Percentiles rank a stretch among this genome's conserved stretches.
Evolutionary conservation across 768 basidiomycete genomes (phyloP).

Genomic region (Calocybe cyanea): DNA sequence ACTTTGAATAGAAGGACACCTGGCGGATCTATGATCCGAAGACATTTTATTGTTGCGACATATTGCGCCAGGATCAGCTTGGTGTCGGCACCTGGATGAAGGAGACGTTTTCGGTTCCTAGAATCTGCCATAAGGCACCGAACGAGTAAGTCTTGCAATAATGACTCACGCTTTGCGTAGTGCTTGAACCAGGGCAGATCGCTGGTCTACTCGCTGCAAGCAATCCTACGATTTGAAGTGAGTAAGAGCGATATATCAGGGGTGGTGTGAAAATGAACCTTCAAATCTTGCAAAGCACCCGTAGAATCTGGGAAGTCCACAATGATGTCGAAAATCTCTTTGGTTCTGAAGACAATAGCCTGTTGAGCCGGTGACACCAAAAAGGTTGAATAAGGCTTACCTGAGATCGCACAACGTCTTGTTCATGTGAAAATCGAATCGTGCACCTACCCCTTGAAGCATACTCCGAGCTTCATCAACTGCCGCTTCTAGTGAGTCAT

Average conservation of each 20-base stretch:
- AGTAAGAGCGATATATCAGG: not conserved
- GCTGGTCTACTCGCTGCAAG: constrained; percentile 75
- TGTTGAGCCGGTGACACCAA: not conserved
- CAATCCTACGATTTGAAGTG: constrained; percentile 46
- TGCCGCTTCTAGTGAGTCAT: constrained; percentile 23
- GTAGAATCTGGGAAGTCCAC: constrained; percentile 89
- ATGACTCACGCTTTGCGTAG: constrained; percentile 72
- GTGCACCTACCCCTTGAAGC: constrained; percentile 73
- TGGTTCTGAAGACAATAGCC: constrained; percentile 40
- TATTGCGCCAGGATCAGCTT: constrained; percentile 87
- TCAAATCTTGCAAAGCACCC: constrained; percentile 82
- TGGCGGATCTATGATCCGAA: constrained; percentile 87
- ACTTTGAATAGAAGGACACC: constrained; percentile 93
- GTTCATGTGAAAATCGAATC: constrained; percentile 91
- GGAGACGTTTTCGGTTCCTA: constrained; percentile 82
- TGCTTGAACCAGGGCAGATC: constrained; percentile 68
- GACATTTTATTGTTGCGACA: constrained; percentile 86
- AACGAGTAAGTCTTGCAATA: not conserved
- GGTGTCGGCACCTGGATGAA: constrained; percentile 96
- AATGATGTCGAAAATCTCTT: constrained; percentile 94
- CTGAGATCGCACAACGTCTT: constrained; percentile 86
- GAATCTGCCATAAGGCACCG: not conserved
- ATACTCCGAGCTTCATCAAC: constrained; percentile 68
- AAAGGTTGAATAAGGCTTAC: constrained; percentile 34
- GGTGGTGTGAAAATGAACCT: constrained; percentile 39